Base-by-base conservation (phyloP, 768 basidiomycete genomes). In the Sistotremastrum niveocremeum region DNA sequence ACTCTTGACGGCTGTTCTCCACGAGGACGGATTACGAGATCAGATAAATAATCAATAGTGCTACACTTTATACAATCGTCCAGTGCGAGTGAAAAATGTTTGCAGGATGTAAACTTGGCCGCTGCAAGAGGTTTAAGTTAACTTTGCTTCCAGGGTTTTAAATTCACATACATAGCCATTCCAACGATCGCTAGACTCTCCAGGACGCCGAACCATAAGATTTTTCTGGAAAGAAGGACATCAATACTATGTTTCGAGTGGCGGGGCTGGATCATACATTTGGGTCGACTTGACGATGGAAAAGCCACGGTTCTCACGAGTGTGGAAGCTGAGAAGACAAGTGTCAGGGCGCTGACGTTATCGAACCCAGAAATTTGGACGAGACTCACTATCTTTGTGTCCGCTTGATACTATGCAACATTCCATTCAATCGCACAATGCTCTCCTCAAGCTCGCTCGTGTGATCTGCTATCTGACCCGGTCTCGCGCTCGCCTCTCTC, bases 31-130 rank as follows among this genome's bases (percentile, higher is more conserved):
- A 20, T 20, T 20, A 20, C 20, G 20, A 20, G 20, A 20, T 20
- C 20, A 20, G 20, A 20, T 20, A 20, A 20, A 20, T 20, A 20
- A 20, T 20, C 20, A 20, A 20, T 20, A 20, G 20, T 20, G 20
- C 20, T 78, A 89, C 57, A 88, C 86, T 68, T 87, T 88, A 70
- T 89, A 90, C 57, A 79, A 72, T 61, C 87, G 76, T 34, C 87
- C 88, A 6, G 89, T 90, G 62, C 82, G 78, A n/a, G 86, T 90
- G 67, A 97, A 97, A 79, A 94, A 97, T 12, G 88, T 93, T 64
- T 93, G 89, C 28, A 97, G 74, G 39, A 93, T 69, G 60, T 90
- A 94, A 8, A 94, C 85, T 65, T 97, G 91, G 48, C 84, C 62
- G 4, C 90, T 93, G 56, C 11, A 46, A 29, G 5, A 44, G 44